Base-by-base conservation (phyloP, 306 rosid genomes). In the Macrotyloma uniflorum region DNA sequence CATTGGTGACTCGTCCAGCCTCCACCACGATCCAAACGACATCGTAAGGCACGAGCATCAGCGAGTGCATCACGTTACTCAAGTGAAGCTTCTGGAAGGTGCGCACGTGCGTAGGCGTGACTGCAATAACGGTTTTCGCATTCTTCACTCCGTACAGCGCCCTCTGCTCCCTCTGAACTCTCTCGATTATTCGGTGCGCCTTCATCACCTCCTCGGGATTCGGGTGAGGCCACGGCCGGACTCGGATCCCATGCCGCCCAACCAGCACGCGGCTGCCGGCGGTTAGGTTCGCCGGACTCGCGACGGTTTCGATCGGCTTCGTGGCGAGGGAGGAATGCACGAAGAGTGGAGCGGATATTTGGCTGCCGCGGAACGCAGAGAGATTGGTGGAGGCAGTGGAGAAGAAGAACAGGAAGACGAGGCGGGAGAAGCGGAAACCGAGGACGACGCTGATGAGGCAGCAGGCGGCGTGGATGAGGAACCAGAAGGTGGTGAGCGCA, bases 221-320 rank as follows among this genome's bases (percentile, higher is more conserved):
- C 76, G 98, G 98, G 72, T 95, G 98, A 16, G 98, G 98, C 98
- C 97, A 95, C 7, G 98, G 89, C 32, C 98, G 89, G 80, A 95
- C 86, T 77, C 96, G 96, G 93, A 93, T 95, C 93, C 98, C 97
- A 33, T 93, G 99, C 55, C 99, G 88, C 24, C 98, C 98, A 6
- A 92, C 98, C 3, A 95, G 88, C 7, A 95, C 98, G 13, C 75
- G 73, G 80, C 98, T 86, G 79, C 93, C 87, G 49, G 70, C 5
- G 26, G 83, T 82, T 47, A 55, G 35, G 57, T 87, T 87, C 15
- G 32, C 79, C 26, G 86, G 83, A 54, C 33, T 54, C 33, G 82
- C 86, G 24, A 76, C 16, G 30, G 72, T 76, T 8, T n/a, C 5
- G 19, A 76, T 5, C 67, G 90, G 85, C 78, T 70, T 81, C 15